These are phyloP conservation scores for Alliaria petiolata DNA, from an alignment of 345 rosid species.

Conservation along the genomic window DNA sequence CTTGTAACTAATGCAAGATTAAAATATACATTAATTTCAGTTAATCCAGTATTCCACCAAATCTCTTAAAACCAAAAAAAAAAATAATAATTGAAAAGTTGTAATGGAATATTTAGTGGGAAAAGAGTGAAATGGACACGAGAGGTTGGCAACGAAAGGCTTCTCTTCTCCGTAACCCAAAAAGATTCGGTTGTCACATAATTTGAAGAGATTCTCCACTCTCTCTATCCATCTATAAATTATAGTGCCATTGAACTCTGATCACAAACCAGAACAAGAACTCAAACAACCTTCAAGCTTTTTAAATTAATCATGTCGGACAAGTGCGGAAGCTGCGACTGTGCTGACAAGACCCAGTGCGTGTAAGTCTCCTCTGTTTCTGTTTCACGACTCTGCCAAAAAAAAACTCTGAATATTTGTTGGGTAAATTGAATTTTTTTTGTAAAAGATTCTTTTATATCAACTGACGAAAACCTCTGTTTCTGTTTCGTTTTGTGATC, in stretches of 20 bases:
- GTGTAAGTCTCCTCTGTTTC: slow-evolving; percentile 39
- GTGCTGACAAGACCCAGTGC: slow-evolving; percentile 78
- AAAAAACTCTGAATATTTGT: no score
- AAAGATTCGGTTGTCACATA: slow-evolving; percentile 16
- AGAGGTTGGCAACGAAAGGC: slow-evolving; percentile 52
- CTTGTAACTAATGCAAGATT: background rate
- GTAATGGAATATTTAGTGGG: background rate
- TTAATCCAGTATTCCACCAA: background rate
- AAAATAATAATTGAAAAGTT: no score
- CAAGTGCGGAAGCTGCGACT: slow-evolving; percentile 76
- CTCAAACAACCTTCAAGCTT: background rate
- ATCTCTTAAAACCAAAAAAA: background rate
- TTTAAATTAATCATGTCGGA: slow-evolving; percentile 49
- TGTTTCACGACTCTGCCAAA: background rate
- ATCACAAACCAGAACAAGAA: slow-evolving; percentile 1
- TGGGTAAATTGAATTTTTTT: no score
- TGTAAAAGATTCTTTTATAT: no score
- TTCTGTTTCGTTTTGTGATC: no score
- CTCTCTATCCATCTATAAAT: slow-evolving; percentile 50
- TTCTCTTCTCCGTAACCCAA: slow-evolving; percentile 33
- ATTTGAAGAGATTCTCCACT: slow-evolving; percentile 23
- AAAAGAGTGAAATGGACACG: slow-evolving; percentile 45
- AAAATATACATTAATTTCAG: background rate
- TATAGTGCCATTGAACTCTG: slow-evolving; percentile 1
- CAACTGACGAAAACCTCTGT: no score